phyloP scores from a whole-genome alignment of 805 yeast species.

The Candida oleophila region DNA sequence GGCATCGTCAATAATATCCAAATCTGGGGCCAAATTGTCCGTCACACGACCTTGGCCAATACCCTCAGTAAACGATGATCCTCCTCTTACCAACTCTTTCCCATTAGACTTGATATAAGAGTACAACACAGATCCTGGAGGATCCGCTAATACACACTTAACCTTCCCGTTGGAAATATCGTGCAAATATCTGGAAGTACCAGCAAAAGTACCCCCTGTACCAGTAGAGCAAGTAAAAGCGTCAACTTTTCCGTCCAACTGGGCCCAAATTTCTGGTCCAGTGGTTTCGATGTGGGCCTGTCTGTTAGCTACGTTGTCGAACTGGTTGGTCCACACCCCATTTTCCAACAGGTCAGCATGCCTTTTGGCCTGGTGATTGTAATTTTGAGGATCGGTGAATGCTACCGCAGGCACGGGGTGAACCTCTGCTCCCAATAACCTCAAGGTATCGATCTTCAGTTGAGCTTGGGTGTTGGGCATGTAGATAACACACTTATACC shows the following conservation, averaged over 20 bases:
- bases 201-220: constrained; percentile 92
- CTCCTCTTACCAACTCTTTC: constrained; percentile 64
- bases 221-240: constrained; percentile 92
- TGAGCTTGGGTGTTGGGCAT: constrained; percentile 91
- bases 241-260: constrained; percentile 71
- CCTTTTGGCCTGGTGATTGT: constrained; percentile 82
- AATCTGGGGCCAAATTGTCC: constrained; percentile 71
- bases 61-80: constrained; percentile 91
- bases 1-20: constrained; percentile 77
- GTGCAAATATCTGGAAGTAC: constrained; percentile 76
- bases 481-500: constrained; percentile 81
- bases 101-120: constrained; percentile 74
- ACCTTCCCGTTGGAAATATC: constrained; percentile 60
- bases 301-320: constrained; percentile 84
- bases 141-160: constrained; percentile 78
- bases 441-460: constrained; percentile 70
- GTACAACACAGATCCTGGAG: constrained; percentile 88
- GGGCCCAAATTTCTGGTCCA: constrained; percentile 92
- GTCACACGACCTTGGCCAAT: constrained; percentile 96
- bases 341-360: constrained; percentile 75
- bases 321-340: constrained; percentile 93
- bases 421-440: constrained; percentile 81
- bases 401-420: constrained; percentile 88
- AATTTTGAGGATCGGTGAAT: constrained; percentile 76
- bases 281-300: constrained; percentile 87